phyloP scores from a whole-genome alignment of 148 eudicot genomes.

The Persicaria maculosa region DNA sequence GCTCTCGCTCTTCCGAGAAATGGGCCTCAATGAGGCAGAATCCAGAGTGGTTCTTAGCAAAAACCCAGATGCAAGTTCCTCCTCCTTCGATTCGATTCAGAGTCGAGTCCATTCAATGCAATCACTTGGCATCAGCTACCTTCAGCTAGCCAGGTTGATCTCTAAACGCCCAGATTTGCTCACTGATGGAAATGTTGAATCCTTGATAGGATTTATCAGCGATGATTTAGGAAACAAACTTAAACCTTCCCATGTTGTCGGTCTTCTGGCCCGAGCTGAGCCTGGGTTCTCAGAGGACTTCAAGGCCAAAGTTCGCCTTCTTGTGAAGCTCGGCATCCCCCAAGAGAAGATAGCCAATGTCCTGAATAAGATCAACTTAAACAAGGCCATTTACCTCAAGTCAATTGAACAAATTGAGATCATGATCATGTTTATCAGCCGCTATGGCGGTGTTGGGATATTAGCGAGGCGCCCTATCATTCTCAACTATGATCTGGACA shows the following conservation, averaged over 20 bases:
- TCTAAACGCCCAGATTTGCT: conserved; percentile 50
- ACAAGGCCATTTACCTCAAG: conserved; percentile 59
- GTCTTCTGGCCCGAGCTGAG: conserved; percentile 39
- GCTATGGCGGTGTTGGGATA: conserved; percentile 56
- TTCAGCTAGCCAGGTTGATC: conserved; percentile 42
- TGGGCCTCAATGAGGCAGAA: conserved; percentile 50
- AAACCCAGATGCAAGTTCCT: conserved; percentile 38
- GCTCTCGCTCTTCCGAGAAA: conserved; percentile 38
- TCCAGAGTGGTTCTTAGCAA: conserved; percentile 29
- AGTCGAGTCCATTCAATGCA: conserved; percentile 42
- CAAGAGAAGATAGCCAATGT: conserved; percentile 57
- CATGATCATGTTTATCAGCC: conserved; percentile 46
- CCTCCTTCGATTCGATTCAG: conserved; percentile 40
- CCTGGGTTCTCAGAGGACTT: conserved; percentile 56
- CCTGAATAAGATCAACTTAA: conserved; percentile 63
- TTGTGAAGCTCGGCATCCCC: conserved; percentile 52
- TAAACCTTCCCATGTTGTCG: conserved; percentile 51
- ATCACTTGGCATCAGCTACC: conserved; percentile 38
- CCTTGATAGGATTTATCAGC: conserved; percentile 31
- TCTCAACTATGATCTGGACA: conserved; percentile 70
- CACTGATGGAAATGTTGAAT: conserved; percentile 46
- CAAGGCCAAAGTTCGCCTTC: conserved; percentile 43
- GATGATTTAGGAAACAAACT: conserved; percentile 32
- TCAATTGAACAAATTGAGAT: conserved; percentile 60
- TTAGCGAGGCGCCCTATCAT: conserved; percentile 59